These are phyloP conservation scores for Dioscorea alata DNA, from an alignment of 106 monocot genomes.

Conservation along the genomic window DNA sequence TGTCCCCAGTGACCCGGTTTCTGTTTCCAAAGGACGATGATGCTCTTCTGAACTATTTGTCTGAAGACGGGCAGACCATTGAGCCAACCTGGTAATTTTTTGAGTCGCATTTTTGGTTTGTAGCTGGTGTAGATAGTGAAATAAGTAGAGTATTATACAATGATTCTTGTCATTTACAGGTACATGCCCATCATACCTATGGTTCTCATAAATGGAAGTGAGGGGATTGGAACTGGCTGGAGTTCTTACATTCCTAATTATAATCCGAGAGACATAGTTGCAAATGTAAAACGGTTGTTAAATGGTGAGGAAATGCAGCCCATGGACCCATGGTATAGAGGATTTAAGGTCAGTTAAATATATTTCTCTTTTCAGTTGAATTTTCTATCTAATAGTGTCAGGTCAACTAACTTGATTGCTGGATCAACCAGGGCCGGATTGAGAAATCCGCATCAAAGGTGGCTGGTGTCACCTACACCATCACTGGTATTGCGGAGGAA, in stretches of 20 bases:
- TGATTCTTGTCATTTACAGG: slow-evolving; percentile 24
- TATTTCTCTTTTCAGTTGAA: background rate
- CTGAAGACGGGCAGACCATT: slow-evolving; percentile 87
- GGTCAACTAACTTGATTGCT: background rate
- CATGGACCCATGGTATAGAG: slow-evolving; percentile 92
- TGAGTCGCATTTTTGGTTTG: too few relatives aligned
- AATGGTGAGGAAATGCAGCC: slow-evolving; percentile 70
- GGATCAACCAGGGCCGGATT: slow-evolving; percentile 37
- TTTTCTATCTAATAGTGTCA: too few relatives aligned
- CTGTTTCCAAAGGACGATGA: slow-evolving; percentile 95
- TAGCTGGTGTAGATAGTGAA: too few relatives aligned
- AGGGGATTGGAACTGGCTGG: slow-evolving; percentile 99
- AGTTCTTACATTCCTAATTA: slow-evolving; percentile 93
- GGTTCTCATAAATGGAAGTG: slow-evolving; percentile 96
- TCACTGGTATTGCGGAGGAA: slow-evolving; percentile 69
- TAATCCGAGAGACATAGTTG: slow-evolving; percentile 84
- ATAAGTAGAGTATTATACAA: too few relatives aligned
- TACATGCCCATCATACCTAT: slow-evolving; percentile 84
- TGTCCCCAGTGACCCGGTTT: slow-evolving; percentile 66
- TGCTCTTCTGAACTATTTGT: slow-evolving; percentile 70
- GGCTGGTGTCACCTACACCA: slow-evolving; percentile 68
- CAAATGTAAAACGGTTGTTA: slow-evolving; percentile 68
- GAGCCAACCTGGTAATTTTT: slow-evolving; percentile 77
- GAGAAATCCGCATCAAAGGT: slow-evolving; percentile 79
- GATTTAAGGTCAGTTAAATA: slow-evolving; percentile 62